Conservation (phyloP, 2,329 filamentous ascomycete genomes). For the Diaporthe vaccinii region DNA sequence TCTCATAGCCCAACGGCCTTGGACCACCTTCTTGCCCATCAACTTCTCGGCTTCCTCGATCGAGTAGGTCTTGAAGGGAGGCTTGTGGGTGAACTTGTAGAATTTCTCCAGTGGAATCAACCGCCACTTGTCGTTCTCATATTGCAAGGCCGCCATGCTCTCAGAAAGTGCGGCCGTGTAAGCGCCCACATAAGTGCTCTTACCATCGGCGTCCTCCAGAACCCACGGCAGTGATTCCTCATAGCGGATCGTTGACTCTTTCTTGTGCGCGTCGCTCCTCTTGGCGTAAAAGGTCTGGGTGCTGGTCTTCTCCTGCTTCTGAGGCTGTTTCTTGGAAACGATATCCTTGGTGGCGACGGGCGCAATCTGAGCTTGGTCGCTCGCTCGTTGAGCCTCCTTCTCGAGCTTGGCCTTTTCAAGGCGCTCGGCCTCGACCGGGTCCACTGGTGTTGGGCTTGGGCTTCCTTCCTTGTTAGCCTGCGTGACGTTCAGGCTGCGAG, state of each 20-base stretch:
- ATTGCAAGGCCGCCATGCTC: constrained; percentile 83
- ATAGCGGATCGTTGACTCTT: constrained; percentile 80
- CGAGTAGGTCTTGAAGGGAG: constrained; percentile 81
- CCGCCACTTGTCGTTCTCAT: constrained; percentile 78
- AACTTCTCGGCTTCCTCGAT: constrained; percentile 88
- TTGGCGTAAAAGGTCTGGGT: constrained; percentile 87
- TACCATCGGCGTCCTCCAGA: constrained; percentile 94
- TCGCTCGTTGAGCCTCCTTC: constrained; percentile 85
- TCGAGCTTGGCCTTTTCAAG: constrained; percentile 81
- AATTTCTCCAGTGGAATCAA: constrained; percentile 96
- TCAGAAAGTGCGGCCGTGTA: constrained; percentile 92
- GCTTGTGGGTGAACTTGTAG: constrained; percentile 89
- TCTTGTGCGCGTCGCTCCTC: constrained; percentile 83
- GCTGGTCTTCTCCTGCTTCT: constrained; percentile 82
- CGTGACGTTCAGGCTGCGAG: constrained; percentile 76
- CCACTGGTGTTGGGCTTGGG: constrained; percentile 57
- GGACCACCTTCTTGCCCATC: constrained; percentile 83
- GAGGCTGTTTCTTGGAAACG: constrained; percentile 59
- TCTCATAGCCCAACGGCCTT: constrained; percentile 85
- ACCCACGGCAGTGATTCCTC: constrained; percentile 98
- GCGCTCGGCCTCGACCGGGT: constrained; percentile 72
- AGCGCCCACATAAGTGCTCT: constrained; percentile 92
- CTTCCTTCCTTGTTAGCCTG: constrained; percentile 71
- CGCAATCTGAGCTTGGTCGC: constrained; percentile 93
- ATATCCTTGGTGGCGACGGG: constrained; percentile 75